A percentile compares a stretch with the other conserved stretches of the same genome.
These are phyloP conservation scores for Tricholoma furcatifolium DNA, from an alignment of 768 basidiomycete species.

Conservation along the genomic window DNA sequence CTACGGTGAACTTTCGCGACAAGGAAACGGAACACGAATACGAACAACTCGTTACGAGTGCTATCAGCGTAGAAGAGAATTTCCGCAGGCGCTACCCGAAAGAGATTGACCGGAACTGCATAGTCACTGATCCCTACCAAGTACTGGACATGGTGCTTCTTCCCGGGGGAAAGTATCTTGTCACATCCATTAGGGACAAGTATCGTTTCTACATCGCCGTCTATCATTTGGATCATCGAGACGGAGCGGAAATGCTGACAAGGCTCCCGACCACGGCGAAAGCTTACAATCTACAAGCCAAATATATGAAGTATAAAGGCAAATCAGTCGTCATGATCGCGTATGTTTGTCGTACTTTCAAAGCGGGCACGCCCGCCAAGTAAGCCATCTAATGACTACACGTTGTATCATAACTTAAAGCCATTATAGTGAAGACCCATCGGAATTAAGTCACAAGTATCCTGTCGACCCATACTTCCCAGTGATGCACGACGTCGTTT, in stretches of 20 bases:
- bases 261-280: slow-evolving; percentile 47
- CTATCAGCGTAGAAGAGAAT: slow-evolving; percentile 58
- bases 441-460: slow-evolving; percentile 32
- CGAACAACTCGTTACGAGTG: slow-evolving; percentile 60
- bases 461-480: slow-evolving; percentile 42
- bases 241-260: slow-evolving; percentile 45
- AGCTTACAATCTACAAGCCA: slow-evolving; percentile 58
- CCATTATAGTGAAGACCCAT: slow-evolving; percentile 33
- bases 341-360: slow-evolving; percentile 41
- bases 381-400: slow-evolving; percentile 12
- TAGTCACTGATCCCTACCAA: slow-evolving; percentile 26
- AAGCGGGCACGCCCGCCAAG: slow-evolving; percentile 18
- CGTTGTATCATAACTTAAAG: slow-evolving; percentile 10
- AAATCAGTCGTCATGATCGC: slow-evolving; percentile 55
- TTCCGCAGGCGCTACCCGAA: slow-evolving; percentile 47
- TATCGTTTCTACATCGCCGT: slow-evolving; percentile 50
- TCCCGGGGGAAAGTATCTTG: slow-evolving; percentile 67
- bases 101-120: slow-evolving; percentile 22
- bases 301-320: slow-evolving; percentile 49
- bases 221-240: slow-evolving; percentile 55
- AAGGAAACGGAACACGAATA: slow-evolving; percentile 39
- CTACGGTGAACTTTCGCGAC: slow-evolving; percentile 45
- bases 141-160: slow-evolving; percentile 55
- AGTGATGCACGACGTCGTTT: slow-evolving; percentile 45
- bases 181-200: slow-evolving; percentile 56